Conservation (phyloP, 345 rosid species). For the Syzygium grande region DNA sequence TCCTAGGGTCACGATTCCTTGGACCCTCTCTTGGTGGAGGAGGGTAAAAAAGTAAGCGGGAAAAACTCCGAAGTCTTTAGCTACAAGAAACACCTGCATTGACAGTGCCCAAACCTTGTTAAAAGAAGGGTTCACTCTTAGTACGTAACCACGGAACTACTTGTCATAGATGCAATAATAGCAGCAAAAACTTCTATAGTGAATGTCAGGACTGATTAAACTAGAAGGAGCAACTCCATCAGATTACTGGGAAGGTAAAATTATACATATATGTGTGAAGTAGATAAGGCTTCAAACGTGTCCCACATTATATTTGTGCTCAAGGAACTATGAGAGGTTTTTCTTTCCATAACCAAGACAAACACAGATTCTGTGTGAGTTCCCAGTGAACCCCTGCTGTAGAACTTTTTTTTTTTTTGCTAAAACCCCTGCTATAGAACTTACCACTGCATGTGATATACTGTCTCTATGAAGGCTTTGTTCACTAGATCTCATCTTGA, state of each 20-base stretch:
- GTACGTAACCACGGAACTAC: not conserved
- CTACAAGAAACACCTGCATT: conserved; percentile 40
- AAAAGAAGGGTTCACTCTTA: not conserved
- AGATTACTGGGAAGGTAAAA: not conserved
- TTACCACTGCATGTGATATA: not conserved
- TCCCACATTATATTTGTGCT: not conserved
- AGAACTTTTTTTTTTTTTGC: not conserved
- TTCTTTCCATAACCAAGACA: not conserved
- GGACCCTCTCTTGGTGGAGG: conserved; percentile 36
- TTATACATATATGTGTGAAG: not conserved
- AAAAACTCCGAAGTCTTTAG: conserved; percentile 40
- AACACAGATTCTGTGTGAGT: not conserved
- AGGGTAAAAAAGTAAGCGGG: conserved; percentile 31
- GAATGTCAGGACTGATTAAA: not conserved
- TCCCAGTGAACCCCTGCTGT: not conserved
- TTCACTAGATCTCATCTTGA: not conserved
- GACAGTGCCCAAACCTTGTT: not conserved
- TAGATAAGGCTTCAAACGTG: not conserved
- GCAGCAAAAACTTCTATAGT: not conserved
- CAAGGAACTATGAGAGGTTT: not conserved
- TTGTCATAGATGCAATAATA: not conserved
- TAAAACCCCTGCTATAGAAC: not conserved
- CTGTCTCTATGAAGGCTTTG: not conserved
- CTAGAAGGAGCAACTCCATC: not conserved
- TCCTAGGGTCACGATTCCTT: conserved; percentile 41